Conservation (phyloP, 352 stramenopile genomes). For the Globisporangium middletonii region DNA sequence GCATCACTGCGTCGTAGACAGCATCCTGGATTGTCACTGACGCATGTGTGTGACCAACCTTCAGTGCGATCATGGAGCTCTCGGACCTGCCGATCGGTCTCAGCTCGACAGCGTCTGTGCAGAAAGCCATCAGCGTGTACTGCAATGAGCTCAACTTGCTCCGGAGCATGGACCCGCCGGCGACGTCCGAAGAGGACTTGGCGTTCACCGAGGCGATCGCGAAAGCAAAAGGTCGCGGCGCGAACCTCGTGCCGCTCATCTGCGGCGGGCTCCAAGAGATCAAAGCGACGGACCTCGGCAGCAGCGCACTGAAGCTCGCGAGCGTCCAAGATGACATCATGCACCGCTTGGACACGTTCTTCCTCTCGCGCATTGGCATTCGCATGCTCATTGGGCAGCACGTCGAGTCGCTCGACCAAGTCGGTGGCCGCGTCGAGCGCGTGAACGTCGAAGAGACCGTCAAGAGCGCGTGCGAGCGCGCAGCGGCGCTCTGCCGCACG, state of each 20-base stretch:
- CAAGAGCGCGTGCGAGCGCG: conserved; percentile 44
- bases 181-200: conserved; percentile 48
- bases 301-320: conserved; percentile 48
- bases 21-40: background rate
- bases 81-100: conserved; percentile 64
- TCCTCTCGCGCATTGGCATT: conserved; percentile 98
- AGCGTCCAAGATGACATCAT: conserved; percentile 72
- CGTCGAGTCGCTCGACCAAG: conserved; percentile 54
- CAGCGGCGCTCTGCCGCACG: conserved; percentile 41
- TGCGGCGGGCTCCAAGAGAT: conserved; percentile 70
- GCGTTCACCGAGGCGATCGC: conserved; percentile 57
- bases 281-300: conserved; percentile 51
- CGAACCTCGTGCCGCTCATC: conserved; percentile 77
- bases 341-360: conserved; percentile 95
- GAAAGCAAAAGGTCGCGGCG: conserved; percentile 43
- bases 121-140: conserved; percentile 62
- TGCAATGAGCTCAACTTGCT: conserved; percentile 46
- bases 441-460: conserved; percentile 68
- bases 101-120: conserved; percentile 53
- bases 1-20: background rate
- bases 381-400: conserved; percentile 97
- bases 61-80: conserved; percentile 63
- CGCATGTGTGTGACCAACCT: background rate
- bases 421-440: conserved; percentile 65
- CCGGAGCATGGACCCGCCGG: conserved; percentile 30